Evolutionary conservation across 2,329 filamentous ascomycete species (phyloP), one percentile per base, ranked within the genome.

Genomic region (Sporothrix brunneoviolacea): DNA sequence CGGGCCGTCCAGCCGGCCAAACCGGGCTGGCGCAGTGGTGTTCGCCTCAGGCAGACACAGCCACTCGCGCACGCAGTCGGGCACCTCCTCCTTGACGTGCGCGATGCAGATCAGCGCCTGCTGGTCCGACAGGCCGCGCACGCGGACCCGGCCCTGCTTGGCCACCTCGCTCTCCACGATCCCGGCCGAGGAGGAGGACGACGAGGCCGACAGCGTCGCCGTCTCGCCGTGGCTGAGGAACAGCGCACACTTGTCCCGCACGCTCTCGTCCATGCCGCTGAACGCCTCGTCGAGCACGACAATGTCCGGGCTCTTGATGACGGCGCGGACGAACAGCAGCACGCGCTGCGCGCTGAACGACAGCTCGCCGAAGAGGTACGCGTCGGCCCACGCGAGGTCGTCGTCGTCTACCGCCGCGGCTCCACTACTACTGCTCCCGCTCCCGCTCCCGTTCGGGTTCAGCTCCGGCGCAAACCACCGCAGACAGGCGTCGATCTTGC

Each of bases 31-130:
- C 30, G 62, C 59, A 1, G 78, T 77, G 2, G 80, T 80, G 48
- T 84, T 86, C 4, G 84, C 76, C 66, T 91, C 86, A 1, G 91
- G 90, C 27, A 96, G 71, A 64, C 88, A 91, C 45, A 97, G 74
- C 85, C 87, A 97, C 63, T 94, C 82, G 41, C 88, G 72, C 21
- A 96, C 79, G 57, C 83, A 84, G 44, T 84, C 83, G 0, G 93
- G 93, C 9, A 97, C 86, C 66, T 98, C 93, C 60, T 95, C 90
- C 55, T 83, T 83, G 54, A 91, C 76, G 68, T 98, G 93, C 54
- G 89, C 93, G 53, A 97, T 91, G 56, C 91, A 89, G n/a, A 97
- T 77, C 48, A 98, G 69, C 1, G 90, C 90, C 68, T 97, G 91
- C 19, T 80, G 66, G 1, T 81, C 71, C 2, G 75, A 74, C 50